phyloP scores from a whole-genome alignment of 2,329 filamentous ascomycete genomes.

The Kalmusia sp. region DNA sequence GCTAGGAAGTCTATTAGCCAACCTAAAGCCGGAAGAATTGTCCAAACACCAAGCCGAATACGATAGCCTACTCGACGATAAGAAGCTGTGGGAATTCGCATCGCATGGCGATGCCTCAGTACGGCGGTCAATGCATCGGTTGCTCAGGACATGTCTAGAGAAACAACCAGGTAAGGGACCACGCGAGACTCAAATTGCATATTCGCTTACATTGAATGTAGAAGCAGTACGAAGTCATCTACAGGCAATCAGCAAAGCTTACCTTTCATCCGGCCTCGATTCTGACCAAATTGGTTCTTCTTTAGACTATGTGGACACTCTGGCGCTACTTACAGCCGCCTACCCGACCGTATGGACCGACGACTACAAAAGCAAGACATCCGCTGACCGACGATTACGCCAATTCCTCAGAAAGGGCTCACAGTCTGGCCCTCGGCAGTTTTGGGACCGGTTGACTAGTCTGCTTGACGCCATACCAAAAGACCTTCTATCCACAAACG shows the following conservation, averaged over 20 bases:
- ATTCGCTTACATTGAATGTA: conserved; percentile 3
- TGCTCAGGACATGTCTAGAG: conserved; percentile 60
- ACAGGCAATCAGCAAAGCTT: conserved; percentile 68
- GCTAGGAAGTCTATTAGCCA: conserved; percentile 60
- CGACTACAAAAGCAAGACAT: conserved; percentile 65
- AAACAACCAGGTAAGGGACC: conserved; percentile 51
- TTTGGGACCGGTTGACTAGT: conserved; percentile 73
- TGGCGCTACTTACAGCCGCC: conserved; percentile 69
- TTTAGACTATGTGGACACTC: conserved; percentile 70
- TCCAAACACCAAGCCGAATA: conserved; percentile 69
- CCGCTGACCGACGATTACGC: conserved; percentile 65
- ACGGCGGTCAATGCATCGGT: conserved; percentile 63
- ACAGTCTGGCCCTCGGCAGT: conserved; percentile 73
- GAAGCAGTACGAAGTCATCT: conserved; percentile 46
- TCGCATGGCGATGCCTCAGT: conserved; percentile 64
- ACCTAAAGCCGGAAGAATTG: conserved; percentile 58
- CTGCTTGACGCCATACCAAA: conserved; percentile 66
- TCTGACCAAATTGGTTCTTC: conserved; percentile 77
- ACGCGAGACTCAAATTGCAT: not conserved
- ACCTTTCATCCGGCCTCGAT: conserved; percentile 77
- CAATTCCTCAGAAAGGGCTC: conserved; percentile 84
- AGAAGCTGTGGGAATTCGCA: conserved; percentile 66
- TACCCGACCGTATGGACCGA: conserved; percentile 78
- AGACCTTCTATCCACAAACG: conserved; percentile 61
- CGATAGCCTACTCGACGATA: conserved; percentile 69